Conservation (phyloP, 1,139 yeast genomes). For the Yamadazyma taylorii region DNA sequence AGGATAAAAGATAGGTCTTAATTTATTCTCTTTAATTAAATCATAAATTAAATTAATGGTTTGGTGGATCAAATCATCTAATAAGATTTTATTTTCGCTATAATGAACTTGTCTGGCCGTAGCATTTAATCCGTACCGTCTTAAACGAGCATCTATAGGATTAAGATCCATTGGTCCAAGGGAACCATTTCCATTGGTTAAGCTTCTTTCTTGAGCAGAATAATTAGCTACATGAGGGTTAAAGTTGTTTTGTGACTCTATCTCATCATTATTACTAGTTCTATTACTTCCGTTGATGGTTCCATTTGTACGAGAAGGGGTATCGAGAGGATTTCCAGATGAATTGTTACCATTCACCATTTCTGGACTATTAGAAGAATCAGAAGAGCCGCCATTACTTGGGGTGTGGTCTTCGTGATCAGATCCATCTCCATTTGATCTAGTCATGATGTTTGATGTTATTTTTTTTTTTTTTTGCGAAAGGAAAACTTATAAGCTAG, state of each 20-base stretch:
- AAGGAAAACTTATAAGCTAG: too few relatives aligned
- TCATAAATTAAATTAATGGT: constrained; percentile 56
- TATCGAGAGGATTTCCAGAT: too few relatives aligned
- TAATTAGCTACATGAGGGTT: constrained; percentile 1
- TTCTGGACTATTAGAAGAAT: too few relatives aligned
- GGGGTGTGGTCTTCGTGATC: too few relatives aligned
- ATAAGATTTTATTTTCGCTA: constrained; percentile 61
- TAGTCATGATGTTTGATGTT: too few relatives aligned
- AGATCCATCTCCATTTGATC: too few relatives aligned
- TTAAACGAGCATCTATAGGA: constrained; percentile 1
- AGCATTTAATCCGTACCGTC: constrained; percentile 29
- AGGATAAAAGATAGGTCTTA: constrained; percentile 70
- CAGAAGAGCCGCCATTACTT: too few relatives aligned
- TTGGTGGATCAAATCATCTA: constrained; percentile 62
- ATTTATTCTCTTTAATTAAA: constrained; percentile 53
- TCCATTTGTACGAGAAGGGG: too few relatives aligned
- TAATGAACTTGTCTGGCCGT: constrained; percentile 68
- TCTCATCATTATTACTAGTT: background rate
- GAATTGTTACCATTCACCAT: too few relatives aligned
- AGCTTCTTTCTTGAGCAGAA: background rate
- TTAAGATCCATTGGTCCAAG: background rate
- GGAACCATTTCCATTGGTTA: background rate
- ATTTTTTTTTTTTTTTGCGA: too few relatives aligned
- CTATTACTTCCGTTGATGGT: too few relatives aligned
- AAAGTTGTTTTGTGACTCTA: too few relatives aligned